Evolutionary conservation across 768 basidiomycete species (phyloP).

Genomic region (Glaciozyma martinii): DNA sequence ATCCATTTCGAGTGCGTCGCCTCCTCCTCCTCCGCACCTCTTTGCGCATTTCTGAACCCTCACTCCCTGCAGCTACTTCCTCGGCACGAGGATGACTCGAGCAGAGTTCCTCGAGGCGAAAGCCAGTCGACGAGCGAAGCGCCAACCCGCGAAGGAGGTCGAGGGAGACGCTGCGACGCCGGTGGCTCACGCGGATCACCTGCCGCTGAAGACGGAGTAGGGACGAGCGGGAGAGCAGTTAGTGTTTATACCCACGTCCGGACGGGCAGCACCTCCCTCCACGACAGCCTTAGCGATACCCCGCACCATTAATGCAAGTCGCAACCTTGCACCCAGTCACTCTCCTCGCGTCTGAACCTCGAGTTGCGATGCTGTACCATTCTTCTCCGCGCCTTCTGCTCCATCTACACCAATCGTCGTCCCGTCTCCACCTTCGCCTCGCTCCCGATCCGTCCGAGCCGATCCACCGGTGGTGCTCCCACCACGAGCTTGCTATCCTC

Average conservation of each 20-base stretch:
- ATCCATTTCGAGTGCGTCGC: slow-evolving; percentile 70
- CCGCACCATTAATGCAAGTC: too few relatives aligned
- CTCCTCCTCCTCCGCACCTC: background rate
- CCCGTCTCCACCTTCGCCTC: background rate
- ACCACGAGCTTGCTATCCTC: slow-evolving; percentile 55
- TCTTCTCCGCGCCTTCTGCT: background rate
- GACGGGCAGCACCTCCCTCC: too few relatives aligned
- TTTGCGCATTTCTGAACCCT: background rate
- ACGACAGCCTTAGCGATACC: too few relatives aligned
- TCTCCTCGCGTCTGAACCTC: background rate
- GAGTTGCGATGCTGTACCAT: background rate
- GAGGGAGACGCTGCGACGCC: too few relatives aligned
- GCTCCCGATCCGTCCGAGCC: slow-evolving; percentile 42
- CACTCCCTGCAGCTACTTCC: slow-evolving; percentile 40
- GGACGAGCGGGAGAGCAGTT: too few relatives aligned
- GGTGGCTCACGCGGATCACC: too few relatives aligned
- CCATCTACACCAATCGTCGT: background rate
- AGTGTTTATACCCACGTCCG: too few relatives aligned
- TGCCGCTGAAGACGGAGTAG: too few relatives aligned
- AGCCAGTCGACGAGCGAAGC: background rate
- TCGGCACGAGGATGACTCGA: slow-evolving; percentile 59
- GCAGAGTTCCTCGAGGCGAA: slow-evolving; percentile 9
- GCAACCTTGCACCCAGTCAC: background rate
- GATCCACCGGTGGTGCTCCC: slow-evolving; percentile 64
- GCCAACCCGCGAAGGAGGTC: too few relatives aligned